Conservation (phyloP, 148 eudicot species). For the Vaccinium darrowii region DNA sequence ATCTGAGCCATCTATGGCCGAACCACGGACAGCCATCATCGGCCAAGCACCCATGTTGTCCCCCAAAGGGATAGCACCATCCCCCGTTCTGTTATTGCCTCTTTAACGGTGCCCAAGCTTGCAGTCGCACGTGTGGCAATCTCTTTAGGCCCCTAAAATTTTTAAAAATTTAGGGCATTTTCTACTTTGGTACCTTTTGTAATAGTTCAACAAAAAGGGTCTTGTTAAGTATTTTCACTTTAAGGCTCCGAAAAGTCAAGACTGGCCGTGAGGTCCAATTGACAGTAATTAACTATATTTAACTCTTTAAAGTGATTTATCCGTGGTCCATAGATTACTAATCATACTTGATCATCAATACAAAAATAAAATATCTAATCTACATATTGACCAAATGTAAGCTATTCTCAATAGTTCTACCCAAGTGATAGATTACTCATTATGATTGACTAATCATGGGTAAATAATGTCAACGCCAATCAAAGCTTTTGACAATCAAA, state of each 20-base stretch:
- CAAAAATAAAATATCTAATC: not conserved
- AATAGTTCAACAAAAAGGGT: no score
- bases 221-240: no score
- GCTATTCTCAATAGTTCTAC: not conserved
- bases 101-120: conserved; percentile 28
- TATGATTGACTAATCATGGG: not conserved
- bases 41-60: no score
- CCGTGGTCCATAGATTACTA: not conserved
- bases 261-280: not conserved
- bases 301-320: not conserved
- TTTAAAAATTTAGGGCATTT: no score
- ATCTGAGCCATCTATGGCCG: no score
- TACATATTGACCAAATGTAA: not conserved
- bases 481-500: not conserved
- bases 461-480: not conserved
- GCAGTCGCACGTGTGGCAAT: conserved; percentile 50
- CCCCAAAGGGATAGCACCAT: no score
- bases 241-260: no score
- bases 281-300: not conserved
- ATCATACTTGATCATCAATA: not conserved
- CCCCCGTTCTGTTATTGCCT: conserved; percentile 7
- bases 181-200: no score
- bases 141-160: no score
- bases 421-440: not conserved
- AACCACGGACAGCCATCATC: no score